These are phyloP conservation scores for Verbena officinalis DNA, from an alignment of 257 asterid genomes.

Conservation along the genomic window DNA sequence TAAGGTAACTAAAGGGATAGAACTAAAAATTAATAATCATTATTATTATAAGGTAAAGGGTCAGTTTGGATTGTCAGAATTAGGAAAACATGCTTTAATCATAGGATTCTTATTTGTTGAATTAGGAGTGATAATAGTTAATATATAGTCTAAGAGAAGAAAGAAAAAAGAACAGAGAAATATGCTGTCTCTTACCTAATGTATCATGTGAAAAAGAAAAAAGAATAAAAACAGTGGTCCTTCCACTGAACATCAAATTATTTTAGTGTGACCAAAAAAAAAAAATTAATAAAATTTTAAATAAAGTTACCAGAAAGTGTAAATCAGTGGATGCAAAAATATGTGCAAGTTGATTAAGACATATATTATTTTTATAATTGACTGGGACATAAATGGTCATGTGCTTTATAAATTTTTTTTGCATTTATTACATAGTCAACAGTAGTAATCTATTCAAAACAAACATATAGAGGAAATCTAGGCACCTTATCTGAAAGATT, in stretches of 20 bases:
- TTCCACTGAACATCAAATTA: not conserved
- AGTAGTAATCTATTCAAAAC: not conserved
- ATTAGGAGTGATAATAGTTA: not conserved
- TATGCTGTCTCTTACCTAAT: not conserved
- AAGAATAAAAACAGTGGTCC: not conserved
- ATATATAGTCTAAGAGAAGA: not conserved
- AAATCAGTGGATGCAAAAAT: conserved; percentile 20
- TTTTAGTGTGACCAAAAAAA: too few species aligned
- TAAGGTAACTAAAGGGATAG: too few species aligned
- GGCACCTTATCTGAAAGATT: conserved; percentile 21
- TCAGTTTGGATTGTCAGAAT: not conserved
- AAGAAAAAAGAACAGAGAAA: not conserved
- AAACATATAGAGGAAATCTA: conserved; percentile 26
- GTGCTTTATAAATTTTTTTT: not conserved
- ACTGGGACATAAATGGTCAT: conserved; percentile 14
- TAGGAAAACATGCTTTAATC: not conserved
- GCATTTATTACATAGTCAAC: conserved; percentile 13
- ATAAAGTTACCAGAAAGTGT: not conserved
- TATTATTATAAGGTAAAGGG: not conserved
- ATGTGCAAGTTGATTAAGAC: not conserved
- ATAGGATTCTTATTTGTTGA: not conserved
- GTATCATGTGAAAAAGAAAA: not conserved
- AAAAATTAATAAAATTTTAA: not conserved
- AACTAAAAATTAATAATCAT: too few species aligned
- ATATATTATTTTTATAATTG: conserved; percentile 8